A percentile compares a stretch with the other conserved stretches of the same genome.
These are phyloP conservation scores for Marchantia paleacea DNA, from an alignment of 225 moss, liverwort and hornwort genomes.

Conservation along the genomic window DNA sequence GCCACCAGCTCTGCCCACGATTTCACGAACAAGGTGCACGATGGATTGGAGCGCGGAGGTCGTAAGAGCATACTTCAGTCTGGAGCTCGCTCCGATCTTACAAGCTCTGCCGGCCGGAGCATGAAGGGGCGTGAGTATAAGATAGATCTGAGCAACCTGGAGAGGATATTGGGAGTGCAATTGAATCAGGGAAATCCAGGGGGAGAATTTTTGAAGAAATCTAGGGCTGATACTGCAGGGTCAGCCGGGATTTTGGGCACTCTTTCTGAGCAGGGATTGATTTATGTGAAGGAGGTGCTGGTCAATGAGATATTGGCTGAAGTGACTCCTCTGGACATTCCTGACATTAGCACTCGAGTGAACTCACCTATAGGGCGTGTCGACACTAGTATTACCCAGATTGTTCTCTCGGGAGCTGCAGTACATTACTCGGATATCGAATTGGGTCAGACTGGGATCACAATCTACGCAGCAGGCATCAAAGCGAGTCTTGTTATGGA, in stretches of 20 bases:
- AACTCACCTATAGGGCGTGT: constrained; percentile 75
- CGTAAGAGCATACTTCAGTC: not conserved
- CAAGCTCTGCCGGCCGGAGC: not conserved
- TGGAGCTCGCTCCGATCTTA: constrained; percentile 12
- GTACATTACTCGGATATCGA: constrained; percentile 71
- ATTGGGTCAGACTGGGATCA: constrained; percentile 52
- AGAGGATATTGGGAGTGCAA: constrained; percentile 22
- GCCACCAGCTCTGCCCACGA: not conserved
- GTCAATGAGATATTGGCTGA: constrained; percentile 71
- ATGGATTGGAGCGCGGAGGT: constrained; percentile 1
- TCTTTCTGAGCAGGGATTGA: constrained; percentile 67
- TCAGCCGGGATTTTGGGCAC: constrained; percentile 75
- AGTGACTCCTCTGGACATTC: constrained; percentile 65
- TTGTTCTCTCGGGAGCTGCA: constrained; percentile 58
- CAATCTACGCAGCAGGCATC: constrained; percentile 69
- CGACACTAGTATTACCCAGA: constrained; percentile 51
- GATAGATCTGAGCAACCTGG: constrained; percentile 24
- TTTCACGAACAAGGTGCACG: not conserved
- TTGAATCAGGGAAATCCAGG: constrained; percentile 6
- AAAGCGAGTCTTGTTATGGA: constrained; percentile 56
- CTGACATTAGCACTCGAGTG: constrained; percentile 55
- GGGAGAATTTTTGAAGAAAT: not conserved
- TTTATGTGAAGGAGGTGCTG: constrained; percentile 87
- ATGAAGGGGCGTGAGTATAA: not conserved
- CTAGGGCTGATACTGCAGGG: not conserved